Evolutionary conservation across 2,329 filamentous ascomycete species (phyloP), one percentile per base, ranked within the genome.

Genomic region (Penicillium sp.): DNA sequence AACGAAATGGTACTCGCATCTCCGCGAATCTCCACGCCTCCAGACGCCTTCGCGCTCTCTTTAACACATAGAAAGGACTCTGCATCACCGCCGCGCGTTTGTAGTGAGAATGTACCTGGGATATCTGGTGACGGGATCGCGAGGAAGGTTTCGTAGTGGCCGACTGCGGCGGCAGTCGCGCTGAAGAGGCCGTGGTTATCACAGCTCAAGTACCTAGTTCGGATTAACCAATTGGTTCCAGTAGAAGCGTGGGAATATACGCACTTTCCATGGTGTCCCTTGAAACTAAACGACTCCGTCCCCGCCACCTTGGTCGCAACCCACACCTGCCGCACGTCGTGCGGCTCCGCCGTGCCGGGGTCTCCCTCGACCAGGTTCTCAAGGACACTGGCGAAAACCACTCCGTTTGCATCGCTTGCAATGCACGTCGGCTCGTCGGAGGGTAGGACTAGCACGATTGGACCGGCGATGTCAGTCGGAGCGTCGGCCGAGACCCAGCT

Each of bases 271-370:
- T 96, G 89, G 63, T 92, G 88, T 0, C 90, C 90, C 74, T 96
- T 96, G 71, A 99, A 89, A 51, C 88, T 88, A 62, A 90, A 87
- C 30, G 81, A 80, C 57, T 95, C 89, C 1, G 88, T 92, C 3
- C 92, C 92, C 0, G 87, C 83, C 11, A 96, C 86, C 60, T 82
- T 83, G 62, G 88, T 95, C 54, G 89, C 90, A 58, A 97, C 84
- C 89, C 92, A 99, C 14, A 99, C 94, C 76, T 96, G 92, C 54
- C 92, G 81, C 54, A 97, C 92, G 70, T 97, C 92, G 71, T 96
- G 92, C 44, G 94, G 94, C 74, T 99, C 94, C 8, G 92, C 90
- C 5, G 85, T 96, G n/a, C 80, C 71, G 3, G 89, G 82, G 67
- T 95, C 88, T 24, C 79, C 85, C 51, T 96, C 92, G 54, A 96